Base-by-base conservation (phyloP, 2,329 filamentous ascomycete genomes). In the Lasiodiplodia hormozganensis region DNA sequence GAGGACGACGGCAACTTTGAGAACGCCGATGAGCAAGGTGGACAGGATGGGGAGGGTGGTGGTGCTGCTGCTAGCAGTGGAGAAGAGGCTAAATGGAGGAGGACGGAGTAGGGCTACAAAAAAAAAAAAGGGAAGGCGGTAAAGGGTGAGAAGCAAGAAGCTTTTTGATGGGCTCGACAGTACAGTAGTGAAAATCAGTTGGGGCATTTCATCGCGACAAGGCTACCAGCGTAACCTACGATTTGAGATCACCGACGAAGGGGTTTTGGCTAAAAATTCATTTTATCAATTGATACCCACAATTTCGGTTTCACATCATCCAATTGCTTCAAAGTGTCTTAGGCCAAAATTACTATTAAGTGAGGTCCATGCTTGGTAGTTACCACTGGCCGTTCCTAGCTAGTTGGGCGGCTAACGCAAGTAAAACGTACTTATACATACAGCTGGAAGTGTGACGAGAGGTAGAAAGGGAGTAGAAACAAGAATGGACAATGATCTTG, bases 1-100 rank as follows among this genome's bases (percentile, higher is more conserved):
- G 78, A 78, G 2, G 73, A 69, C 0, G 72, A 72, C 25, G 69
- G 66, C 3, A 66, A 34, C 31, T 34, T 34, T 34, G 31, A 34
- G 31, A 34, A 54, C 18, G 51, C 23, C 21, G 53, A 34, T 3
- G 53, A 49, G 18, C 53, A n/a, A 10, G 38, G 4, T n/a, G 62
- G 28, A 25, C 28, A 51, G 25, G 68, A 2, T 74, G 78, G 71
- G 25, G 70, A 58, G 2, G 67, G 25, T 14, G 56, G 23, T 10
- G 65, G 11, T 18, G 53, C n/a, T 14, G 53, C 28, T 23, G 54
- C 25, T 34, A 57, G 23, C 11, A 49, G 51, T 12, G 49, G 52
- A 3, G 69, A 3, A 74, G 78, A 77, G 65, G 75, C 74, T 12
- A 81, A 81, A 69, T 80, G 78, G 71, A 73, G 76, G 38, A 74